Conservation (phyloP, 2,329 filamentous ascomycete species). For the Penicillium occitanis region DNA sequence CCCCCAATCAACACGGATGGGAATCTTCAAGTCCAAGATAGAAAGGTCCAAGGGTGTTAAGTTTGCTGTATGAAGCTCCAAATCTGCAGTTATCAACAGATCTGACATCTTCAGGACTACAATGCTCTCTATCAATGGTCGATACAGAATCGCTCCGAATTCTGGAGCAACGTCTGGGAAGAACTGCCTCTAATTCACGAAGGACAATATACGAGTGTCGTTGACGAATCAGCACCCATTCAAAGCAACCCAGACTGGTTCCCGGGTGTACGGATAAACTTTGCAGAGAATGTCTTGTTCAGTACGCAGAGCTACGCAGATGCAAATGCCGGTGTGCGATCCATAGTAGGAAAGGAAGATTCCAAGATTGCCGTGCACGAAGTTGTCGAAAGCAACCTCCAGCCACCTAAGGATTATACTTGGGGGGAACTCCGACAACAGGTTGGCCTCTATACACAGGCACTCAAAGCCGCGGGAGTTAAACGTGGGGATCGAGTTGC, state of each 20-base stretch:
- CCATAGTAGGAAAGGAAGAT: slow-evolving; percentile 67
- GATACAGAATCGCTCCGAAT: slow-evolving; percentile 59
- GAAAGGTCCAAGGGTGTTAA: slow-evolving; percentile 59
- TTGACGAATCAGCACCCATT: slow-evolving; percentile 70
- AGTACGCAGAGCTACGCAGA: slow-evolving; percentile 42
- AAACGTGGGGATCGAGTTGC: slow-evolving; percentile 71
- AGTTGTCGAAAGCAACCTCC: slow-evolving; percentile 45
- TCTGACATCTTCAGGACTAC: slow-evolving; percentile 55
- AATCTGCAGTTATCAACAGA: not conserved
- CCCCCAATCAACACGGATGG: slow-evolving; percentile 64
- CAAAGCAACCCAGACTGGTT: slow-evolving; percentile 76
- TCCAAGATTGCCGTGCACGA: slow-evolving; percentile 68
- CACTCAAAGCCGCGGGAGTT: slow-evolving; percentile 66
- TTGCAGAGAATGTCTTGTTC: slow-evolving; percentile 77
- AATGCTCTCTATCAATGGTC: slow-evolving; percentile 71
- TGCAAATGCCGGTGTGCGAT: slow-evolving; percentile 47
- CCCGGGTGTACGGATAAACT: slow-evolving; percentile 70
- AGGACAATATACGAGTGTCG: slow-evolving; percentile 59
- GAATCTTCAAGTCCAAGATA: slow-evolving; percentile 63
- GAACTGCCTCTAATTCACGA: slow-evolving; percentile 62
- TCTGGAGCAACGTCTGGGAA: slow-evolving; percentile 66
- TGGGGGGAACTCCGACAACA: slow-evolving; percentile 65
- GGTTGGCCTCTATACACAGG: slow-evolving; percentile 62
- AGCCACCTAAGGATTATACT: slow-evolving; percentile 53
- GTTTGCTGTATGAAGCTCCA: slow-evolving; percentile 53